Conservation (phyloP, 2,329 filamentous ascomycete genomes). For the Cordyceps fumosorosea region DNA sequence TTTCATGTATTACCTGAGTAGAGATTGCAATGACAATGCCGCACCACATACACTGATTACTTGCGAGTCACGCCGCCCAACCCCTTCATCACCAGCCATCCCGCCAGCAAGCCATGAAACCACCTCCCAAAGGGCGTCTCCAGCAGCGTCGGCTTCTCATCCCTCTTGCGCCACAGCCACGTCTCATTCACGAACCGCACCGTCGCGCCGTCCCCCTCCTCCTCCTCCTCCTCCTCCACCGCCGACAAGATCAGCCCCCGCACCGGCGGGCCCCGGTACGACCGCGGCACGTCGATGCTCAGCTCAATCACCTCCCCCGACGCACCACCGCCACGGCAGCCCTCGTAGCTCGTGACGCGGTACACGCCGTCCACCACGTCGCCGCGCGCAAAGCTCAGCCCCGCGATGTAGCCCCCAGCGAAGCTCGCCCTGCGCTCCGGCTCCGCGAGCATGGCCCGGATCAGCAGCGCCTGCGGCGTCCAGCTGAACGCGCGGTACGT, state of each 20-base stretch:
- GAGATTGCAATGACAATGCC: neutral
- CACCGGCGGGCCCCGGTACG: conserved; percentile 14
- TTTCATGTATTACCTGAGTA: neutral
- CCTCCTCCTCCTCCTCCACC: neutral
- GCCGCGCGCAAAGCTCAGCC: conserved; percentile 19
- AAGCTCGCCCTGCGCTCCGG: conserved; percentile 19
- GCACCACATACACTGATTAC: neutral
- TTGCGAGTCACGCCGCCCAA: conserved; percentile 10
- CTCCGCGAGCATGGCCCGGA: conserved; percentile 21
- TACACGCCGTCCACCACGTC: conserved; percentile 28
- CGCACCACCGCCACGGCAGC: conserved; percentile 21
- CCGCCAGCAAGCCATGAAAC: conserved; percentile 24
- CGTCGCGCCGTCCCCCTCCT: conserved; percentile 16
- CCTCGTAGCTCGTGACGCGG: conserved; percentile 3
- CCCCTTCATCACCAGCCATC: conserved; percentile 25
- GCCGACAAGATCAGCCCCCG: conserved; percentile 14
- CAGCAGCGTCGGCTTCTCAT: conserved; percentile 24
- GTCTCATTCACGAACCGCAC: conserved; percentile 31
- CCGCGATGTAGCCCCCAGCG: conserved; percentile 18
- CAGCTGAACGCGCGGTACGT: conserved; percentile 26
- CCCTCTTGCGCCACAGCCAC: conserved; percentile 30
- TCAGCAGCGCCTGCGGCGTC: conserved; percentile 26
- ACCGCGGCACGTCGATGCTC: conserved; percentile 24
- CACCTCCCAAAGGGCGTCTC: conserved; percentile 24
- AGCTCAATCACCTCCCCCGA: conserved; percentile 20